Percentiles rank a stretch among this genome's conserved stretches.
Conservation (phyloP, 441 rosid species). For the Arabidopsis lyrata region DNA sequence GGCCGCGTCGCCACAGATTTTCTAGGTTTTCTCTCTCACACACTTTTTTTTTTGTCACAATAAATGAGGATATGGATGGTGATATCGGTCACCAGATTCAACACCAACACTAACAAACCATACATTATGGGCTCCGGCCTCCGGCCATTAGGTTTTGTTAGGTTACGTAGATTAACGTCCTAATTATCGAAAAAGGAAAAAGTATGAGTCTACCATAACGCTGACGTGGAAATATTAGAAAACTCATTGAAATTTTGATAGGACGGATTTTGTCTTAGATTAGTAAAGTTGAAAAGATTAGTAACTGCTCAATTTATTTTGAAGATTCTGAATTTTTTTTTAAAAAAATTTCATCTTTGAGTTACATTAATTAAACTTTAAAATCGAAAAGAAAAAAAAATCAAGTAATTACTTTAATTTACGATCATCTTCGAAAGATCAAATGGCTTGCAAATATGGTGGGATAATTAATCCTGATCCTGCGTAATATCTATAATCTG, state of each 20-base stretch:
- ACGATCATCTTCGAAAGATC: neutral
- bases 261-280: neutral
- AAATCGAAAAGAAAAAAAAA: neutral
- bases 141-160: slow-evolving; percentile 16
- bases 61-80: slow-evolving; percentile 10
- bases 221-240: slow-evolving; percentile 2
- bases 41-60: neutral
- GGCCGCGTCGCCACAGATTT: slow-evolving; percentile 79
- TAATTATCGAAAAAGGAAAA: neutral
- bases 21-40: slow-evolving; percentile 52
- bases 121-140: slow-evolving; percentile 11
- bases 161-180: neutral
- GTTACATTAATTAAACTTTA: neutral
- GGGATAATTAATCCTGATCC: neutral
- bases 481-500: neutral
- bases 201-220: slow-evolving; percentile 13
- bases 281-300: neutral
- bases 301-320: neutral
- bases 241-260: neutral
- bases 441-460: neutral
- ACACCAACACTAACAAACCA: slow-evolving; percentile 14
- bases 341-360: neutral
- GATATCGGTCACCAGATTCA: slow-evolving; percentile 14
- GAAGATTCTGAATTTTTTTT: neutral
- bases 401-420: neutral